These are phyloP conservation scores for Collybia nuda DNA, from an alignment of 768 basidiomycete species.

Conservation along the genomic window DNA sequence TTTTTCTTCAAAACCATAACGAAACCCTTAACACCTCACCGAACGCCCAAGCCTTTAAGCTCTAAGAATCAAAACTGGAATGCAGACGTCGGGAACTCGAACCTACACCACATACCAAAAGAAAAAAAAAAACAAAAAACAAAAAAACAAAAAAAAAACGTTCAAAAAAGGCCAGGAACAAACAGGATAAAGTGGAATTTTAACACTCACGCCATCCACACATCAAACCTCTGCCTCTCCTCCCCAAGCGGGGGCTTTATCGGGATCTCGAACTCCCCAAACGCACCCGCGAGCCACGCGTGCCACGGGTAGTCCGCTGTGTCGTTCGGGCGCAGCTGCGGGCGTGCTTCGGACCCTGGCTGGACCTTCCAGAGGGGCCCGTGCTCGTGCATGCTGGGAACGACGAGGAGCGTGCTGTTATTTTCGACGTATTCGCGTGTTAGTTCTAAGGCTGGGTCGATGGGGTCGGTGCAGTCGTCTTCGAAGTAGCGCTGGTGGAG, in stretches of 20 bases:
- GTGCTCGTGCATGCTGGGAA: conserved; percentile 16
- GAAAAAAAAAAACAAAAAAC: not conserved
- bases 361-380: conserved; percentile 19
- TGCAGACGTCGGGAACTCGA: conserved; percentile 8
- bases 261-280: conserved; percentile 9
- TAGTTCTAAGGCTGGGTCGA: conserved; percentile 9
- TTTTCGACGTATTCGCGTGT: conserved; percentile 9
- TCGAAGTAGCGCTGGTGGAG: conserved; percentile 5
- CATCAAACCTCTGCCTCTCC: conserved; percentile 15
- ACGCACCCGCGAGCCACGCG: conserved; percentile 16
- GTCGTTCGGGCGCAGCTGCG: conserved; percentile 14
- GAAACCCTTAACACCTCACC: too few relatives aligned
- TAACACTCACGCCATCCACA: conserved; percentile 13
- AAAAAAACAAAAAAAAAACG: not conserved
- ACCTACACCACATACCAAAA: not conserved
- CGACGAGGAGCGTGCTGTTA: conserved; percentile 11
- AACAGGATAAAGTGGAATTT: too few relatives aligned
- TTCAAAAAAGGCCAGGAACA: too few relatives aligned
- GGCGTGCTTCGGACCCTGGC: conserved; percentile 6
- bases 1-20: too few relatives aligned
- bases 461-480: conserved; percentile 7
- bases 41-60: too few relatives aligned
- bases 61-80: conserved; percentile 9
- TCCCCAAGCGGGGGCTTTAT: conserved; percentile 9
- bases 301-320: conserved; percentile 22